phyloP scores from a whole-genome alignment of 2,329 filamentous ascomycete species.

The Westerdykella ornata region DNA sequence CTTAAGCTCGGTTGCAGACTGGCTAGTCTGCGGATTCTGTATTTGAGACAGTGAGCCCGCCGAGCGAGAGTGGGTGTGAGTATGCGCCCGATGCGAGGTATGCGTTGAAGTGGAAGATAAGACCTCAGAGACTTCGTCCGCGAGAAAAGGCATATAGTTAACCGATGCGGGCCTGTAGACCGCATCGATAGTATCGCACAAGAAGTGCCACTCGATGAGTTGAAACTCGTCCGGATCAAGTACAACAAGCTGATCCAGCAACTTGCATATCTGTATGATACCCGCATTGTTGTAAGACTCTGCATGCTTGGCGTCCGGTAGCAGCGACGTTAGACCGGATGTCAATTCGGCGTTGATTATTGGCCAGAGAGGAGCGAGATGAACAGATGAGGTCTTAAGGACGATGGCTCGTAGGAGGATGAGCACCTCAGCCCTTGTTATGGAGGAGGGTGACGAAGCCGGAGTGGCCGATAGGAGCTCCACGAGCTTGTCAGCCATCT shows the following conservation, averaged over 20 bases:
- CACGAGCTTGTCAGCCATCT: conserved; percentile 73
- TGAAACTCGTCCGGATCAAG: conserved; percentile 93
- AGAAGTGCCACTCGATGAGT: conserved; percentile 95
- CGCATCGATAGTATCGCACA: conserved; percentile 93
- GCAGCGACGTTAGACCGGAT: conserved; percentile 66
- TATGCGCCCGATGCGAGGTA: conserved; percentile 15
- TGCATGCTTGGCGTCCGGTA: conserved; percentile 59
- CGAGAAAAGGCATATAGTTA: conserved; percentile 66
- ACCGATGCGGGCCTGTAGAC: conserved; percentile 66
- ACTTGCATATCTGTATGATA: conserved; percentile 85
- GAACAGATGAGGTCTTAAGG: conserved; percentile 69
- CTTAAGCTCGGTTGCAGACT: conserved; percentile 13
- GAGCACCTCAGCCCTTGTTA: conserved; percentile 81
- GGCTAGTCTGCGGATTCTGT: background rate
- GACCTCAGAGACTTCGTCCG: conserved; percentile 76
- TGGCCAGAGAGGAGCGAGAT: conserved; percentile 83
- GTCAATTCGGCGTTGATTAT: conserved; percentile 82
- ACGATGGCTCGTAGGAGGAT: conserved; percentile 78
- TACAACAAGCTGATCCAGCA: conserved; percentile 81
- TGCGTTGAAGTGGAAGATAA: conserved; percentile 39
- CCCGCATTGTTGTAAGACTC: conserved; percentile 72
- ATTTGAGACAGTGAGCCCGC: conserved; percentile 4
- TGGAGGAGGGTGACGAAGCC: conserved; percentile 85
- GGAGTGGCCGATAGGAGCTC: conserved; percentile 78
- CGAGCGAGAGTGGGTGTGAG: conserved; percentile 2